These are phyloP conservation scores for Plasmodium yoelii DNA, from an alignment of 169 alveolate genomes.

Conservation along the genomic window DNA sequence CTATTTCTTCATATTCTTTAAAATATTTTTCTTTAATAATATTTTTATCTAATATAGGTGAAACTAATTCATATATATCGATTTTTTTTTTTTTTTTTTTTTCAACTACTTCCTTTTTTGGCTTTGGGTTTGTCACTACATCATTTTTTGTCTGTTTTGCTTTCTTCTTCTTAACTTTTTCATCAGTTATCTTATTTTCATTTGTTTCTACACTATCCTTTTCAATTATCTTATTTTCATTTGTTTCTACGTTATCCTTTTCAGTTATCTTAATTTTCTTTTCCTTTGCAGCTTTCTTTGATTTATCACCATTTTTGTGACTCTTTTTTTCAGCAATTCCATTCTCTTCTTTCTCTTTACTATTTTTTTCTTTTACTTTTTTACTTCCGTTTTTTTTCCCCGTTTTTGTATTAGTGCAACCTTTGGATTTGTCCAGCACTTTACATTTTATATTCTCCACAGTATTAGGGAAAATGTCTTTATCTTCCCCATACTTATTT, in stretches of 20 bases:
- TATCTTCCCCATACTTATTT: no score
- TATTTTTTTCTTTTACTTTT: neutral
- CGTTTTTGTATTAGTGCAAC: neutral
- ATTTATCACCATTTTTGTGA: no score
- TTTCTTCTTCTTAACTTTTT: neutral
- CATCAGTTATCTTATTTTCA: neutral
- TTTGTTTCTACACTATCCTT: neutral
- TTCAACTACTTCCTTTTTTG: neutral
- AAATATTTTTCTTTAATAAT: conserved; percentile 49
- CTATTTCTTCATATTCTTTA: conserved; percentile 48
- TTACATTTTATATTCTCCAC: no score
- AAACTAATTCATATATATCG: neutral
- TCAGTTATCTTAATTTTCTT: neutral
- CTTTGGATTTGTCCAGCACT: no score
- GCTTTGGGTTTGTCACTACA: neutral
- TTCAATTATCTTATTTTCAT: neutral
- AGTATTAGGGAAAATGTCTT: no score
- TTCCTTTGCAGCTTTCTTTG: neutral
- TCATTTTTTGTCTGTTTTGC: neutral
- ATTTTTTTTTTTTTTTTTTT: neutral
- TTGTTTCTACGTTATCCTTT: neutral
- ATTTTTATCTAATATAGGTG: conserved; percentile 2
- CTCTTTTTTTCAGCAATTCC: neutral
- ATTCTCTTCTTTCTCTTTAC: neutral
- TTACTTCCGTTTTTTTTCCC: neutral